phyloP scores from a whole-genome alignment of 345 rosid species.

The Citrus glauca region DNA sequence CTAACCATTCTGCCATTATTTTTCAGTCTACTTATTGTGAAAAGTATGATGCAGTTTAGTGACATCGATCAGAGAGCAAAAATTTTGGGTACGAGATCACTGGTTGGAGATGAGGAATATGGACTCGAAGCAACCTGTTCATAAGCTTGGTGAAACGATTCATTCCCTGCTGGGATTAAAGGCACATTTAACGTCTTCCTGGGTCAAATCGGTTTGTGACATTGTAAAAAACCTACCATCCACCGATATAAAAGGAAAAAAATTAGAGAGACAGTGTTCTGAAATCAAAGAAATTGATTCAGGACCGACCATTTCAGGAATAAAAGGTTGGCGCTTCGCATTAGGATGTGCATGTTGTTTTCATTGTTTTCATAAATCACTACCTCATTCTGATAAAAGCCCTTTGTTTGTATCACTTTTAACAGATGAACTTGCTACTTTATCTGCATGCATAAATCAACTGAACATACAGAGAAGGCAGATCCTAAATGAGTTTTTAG shows the following conservation, averaged over 20 bases:
- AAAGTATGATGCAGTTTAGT: not conserved
- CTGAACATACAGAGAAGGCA: slow-evolving; percentile 58
- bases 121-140: slow-evolving; percentile 34
- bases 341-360: not conserved
- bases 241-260: not conserved
- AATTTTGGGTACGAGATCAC: not conserved
- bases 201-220: slow-evolving; percentile 62
- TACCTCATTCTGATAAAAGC: not conserved
- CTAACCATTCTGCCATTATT: not conserved
- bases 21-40: not conserved
- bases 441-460: slow-evolving; percentile 36
- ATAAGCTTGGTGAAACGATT: slow-evolving; percentile 46
- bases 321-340: slow-evolving; percentile 30
- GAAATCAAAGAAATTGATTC: slow-evolving; percentile 26
- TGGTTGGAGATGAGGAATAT: not conserved
- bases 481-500: slow-evolving; percentile 61
- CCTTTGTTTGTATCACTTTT: slow-evolving; percentile 6
- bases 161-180: slow-evolving; percentile 67
- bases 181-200: slow-evolving; percentile 48
- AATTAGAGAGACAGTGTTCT: not conserved
- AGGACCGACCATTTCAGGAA: slow-evolving; percentile 22
- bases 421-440: slow-evolving; percentile 50
- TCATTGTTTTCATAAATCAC: not conserved
- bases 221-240: slow-evolving; percentile 34
- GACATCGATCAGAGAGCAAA: slow-evolving; percentile 12